Base-by-base conservation (phyloP, 2,329 filamentous ascomycete species). In the Fusarium sp. region DNA sequence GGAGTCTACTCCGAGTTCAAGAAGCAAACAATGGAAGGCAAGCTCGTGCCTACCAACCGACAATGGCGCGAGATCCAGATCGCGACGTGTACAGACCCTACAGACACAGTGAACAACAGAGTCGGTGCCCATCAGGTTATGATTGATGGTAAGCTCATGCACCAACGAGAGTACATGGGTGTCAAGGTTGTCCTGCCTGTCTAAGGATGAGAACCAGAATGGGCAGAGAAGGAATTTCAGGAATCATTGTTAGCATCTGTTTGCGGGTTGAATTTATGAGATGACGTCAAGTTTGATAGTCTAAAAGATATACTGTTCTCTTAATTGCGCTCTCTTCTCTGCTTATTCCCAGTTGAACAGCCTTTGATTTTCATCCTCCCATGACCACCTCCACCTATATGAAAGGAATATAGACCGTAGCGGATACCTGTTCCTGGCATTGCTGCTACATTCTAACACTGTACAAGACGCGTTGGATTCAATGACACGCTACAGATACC, bases 41-140 rank as follows among this genome's bases (percentile, higher is more conserved):
- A 79, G 22, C 76, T 80, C 8, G 81, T 84, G 19, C 83, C 83
- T 0, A 84, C 81, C 13, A 84, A 83, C 62, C 71, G 75, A 2
- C 76, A 84, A 65, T 85, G 82, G 83, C 79, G 83, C n/a, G 83
- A 85, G 71, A 83, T 84, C 28, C 82, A 84, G 69, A 84, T 84
- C 44, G 73, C 81, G 1, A 84, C 81, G 6, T 75, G 72, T 15
- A 82, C 81, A 1, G 80, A 82, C 62, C 80, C 80, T 2, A 83
- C 82, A 0, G 81, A 83, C 65, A 78, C 76, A 1, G 75, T 76
- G 21, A 72, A 76, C 39, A 83, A 83, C 65, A 71, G 80, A 10
- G 62, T 83, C 36, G 81, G 81, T 45, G 81, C 77, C 19, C 75
- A 83, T 54, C 81, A 84, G 54, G 78, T 81, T 0, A 59, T 83